Base-by-base conservation (phyloP, 768 basidiomycete species). In the Pulveroboletus frians region DNA sequence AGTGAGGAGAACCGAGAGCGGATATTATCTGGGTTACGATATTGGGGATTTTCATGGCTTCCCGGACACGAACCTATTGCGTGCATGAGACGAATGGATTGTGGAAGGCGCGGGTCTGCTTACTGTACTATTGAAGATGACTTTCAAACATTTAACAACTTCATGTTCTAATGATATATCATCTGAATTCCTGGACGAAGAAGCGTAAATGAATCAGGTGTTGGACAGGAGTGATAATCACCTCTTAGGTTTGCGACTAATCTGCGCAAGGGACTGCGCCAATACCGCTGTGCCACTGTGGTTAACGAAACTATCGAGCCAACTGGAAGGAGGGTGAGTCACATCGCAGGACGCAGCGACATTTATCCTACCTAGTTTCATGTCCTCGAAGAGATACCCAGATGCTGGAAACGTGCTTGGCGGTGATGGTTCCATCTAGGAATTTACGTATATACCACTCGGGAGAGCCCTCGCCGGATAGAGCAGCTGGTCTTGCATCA, bases 361-460 rank as follows among this genome's bases (percentile, higher is more conserved):
- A 39, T 30, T 43, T 31, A 41, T 68, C 78, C 51, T 65, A 94
- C 90, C 79, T 80, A 46, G 93, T 69, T 62, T 91, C 85, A 59
- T 85, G 83, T 42, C 89, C 88, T 46, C 94, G 77, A 56, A 92
- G 63, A 6, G 78, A 96, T 26, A 85, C 87, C 58, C 76, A 76
- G 39, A 98, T 71, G 49, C 86, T 82, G 18, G 77, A 74, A 9
- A 89, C 88, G 54, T 92, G 84, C 68, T 90, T 88, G 36, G 82
- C 70, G 1, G 85, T 92, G 43, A 96, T 83, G 2, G 87, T 87
- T 51, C 82, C 81, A 61, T 94, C 88, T 62, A 97, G 73, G 64
- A 96, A 91, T 68, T 85, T 91, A 67, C 84, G 81, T 55, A 98
- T 81, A 63, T 92, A 97, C 87, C 88, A 96, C 65, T 96, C 88